Percentiles rank a stretch among this genome's conserved stretches.
phyloP scores from a whole-genome alignment of 768 basidiomycete genomes.

The Xanthoconium purpureum region DNA sequence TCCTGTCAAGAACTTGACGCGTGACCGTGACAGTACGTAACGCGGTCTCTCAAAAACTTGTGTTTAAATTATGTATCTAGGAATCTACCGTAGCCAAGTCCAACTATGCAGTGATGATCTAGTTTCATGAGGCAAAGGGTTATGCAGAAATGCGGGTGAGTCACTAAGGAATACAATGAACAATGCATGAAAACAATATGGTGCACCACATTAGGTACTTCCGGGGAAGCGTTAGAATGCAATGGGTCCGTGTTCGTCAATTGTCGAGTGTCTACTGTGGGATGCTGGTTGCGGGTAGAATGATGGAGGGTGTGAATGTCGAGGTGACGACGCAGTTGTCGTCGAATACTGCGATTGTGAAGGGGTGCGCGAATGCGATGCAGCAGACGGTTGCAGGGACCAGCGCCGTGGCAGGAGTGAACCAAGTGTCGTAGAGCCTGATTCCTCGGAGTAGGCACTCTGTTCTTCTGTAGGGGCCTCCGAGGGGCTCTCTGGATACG shows the following conservation, averaged over 20 bases:
- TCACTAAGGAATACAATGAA: slow-evolving; percentile 2
- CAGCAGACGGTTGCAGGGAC: slow-evolving; percentile 31
- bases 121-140: slow-evolving; percentile 11
- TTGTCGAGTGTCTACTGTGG: slow-evolving; percentile 33
- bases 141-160: slow-evolving; percentile 2
- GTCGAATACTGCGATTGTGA: slow-evolving; percentile 34
- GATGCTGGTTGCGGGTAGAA: slow-evolving; percentile 24
- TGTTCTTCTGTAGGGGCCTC: slow-evolving; percentile 19
- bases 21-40: slow-evolving; percentile 16
- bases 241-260: slow-evolving; percentile 26
- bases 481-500: slow-evolving; percentile 42
- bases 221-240: slow-evolving; percentile 12
- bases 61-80: neutral
- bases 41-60: neutral
- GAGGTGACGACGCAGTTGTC: slow-evolving; percentile 29
- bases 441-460: slow-evolving; percentile 32
- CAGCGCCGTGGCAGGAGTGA: slow-evolving; percentile 32
- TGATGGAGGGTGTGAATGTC: slow-evolving; percentile 31
- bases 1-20: neutral
- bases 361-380: slow-evolving; percentile 28
- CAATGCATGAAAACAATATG: slow-evolving; percentile 2
- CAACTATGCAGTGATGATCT: slow-evolving; percentile 5
- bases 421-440: slow-evolving; percentile 35
- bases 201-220: neutral
- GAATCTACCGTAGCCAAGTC: slow-evolving; percentile 1